A percentile compares a stretch with the other conserved stretches of the same genome.
These are phyloP conservation scores for Talaromyces islandicus DNA, from an alignment of 2,329 filamentous ascomycete genomes.

Conservation along the genomic window DNA sequence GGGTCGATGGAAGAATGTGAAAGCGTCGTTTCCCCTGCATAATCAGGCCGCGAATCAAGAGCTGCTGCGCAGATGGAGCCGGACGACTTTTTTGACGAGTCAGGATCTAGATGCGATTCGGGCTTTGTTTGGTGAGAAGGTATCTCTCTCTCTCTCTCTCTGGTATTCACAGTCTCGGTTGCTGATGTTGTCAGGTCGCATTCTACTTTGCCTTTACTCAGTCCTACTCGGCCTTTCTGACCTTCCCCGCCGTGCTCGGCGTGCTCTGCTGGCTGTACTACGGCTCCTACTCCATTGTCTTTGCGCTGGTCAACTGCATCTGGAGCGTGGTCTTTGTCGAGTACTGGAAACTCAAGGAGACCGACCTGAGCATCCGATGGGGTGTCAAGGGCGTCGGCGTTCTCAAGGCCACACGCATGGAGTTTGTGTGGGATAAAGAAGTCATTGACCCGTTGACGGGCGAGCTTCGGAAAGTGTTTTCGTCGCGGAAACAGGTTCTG, in stretches of 20 bases:
- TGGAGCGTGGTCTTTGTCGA: conserved; percentile 90
- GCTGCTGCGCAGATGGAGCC: conserved; percentile 70
- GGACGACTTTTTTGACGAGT: conserved; percentile 54
- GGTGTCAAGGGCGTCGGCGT: conserved; percentile 76
- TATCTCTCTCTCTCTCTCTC: conserved; percentile 13
- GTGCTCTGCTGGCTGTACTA: conserved; percentile 73
- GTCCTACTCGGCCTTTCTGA: conserved; percentile 78
- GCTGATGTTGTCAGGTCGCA: conserved; percentile 53
- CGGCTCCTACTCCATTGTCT: conserved; percentile 75
- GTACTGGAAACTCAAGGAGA: conserved; percentile 92
- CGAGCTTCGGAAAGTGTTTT: conserved; percentile 69
- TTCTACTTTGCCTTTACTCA: conserved; percentile 96
- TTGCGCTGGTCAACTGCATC: conserved; percentile 70
- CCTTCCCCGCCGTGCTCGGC: conserved; percentile 76
- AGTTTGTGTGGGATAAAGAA: conserved; percentile 75
- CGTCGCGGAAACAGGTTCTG: conserved; percentile 65
- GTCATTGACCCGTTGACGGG: conserved; percentile 75
- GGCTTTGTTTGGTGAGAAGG: conserved; percentile 69
- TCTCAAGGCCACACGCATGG: conserved; percentile 69
- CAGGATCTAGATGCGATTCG: conserved; percentile 70
- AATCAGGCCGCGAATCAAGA: conserved; percentile 68
- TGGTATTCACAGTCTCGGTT: neutral
- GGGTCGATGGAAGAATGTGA: conserved; percentile 67
- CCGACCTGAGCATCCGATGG: conserved; percentile 82
- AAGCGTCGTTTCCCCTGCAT: conserved; percentile 76